phyloP scores from a whole-genome alignment of 1,284 basidiomycete genomes.

The Ceratobasidium theobromae region DNA sequence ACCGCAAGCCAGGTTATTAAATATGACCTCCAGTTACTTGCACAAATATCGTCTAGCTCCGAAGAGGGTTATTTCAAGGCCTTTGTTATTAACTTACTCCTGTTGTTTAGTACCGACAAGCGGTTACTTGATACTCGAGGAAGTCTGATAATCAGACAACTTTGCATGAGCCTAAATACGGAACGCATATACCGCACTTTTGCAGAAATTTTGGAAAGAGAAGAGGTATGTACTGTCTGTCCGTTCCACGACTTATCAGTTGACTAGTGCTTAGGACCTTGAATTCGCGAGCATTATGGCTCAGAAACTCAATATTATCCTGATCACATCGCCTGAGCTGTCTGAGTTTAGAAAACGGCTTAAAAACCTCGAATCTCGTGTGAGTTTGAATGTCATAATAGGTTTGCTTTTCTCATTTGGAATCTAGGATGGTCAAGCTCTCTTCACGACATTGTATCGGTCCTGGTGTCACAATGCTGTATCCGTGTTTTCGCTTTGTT shows the following conservation, averaged over 20 bases:
- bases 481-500: slow-evolving; percentile 92
- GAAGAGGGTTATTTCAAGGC: slow-evolving; percentile 94
- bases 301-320: slow-evolving; percentile 94
- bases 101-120: slow-evolving; percentile 93
- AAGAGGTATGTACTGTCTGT: slow-evolving; percentile 67
- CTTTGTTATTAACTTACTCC: slow-evolving; percentile 94
- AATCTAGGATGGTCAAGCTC: slow-evolving; percentile 82
- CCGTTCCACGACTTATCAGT: background rate
- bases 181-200: slow-evolving; percentile 95
- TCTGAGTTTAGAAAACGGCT: slow-evolving; percentile 90
- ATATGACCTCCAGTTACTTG: slow-evolving; percentile 91
- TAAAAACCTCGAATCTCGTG: slow-evolving; percentile 92
- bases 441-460: slow-evolving; percentile 91
- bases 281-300: slow-evolving; percentile 98
- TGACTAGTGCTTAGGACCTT: slow-evolving; percentile 62
- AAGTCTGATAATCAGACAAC: slow-evolving; percentile 92
- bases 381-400: slow-evolving; percentile 44
- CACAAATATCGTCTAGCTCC: slow-evolving; percentile 92
- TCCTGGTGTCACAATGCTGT: slow-evolving; percentile 99
- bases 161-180: slow-evolving; percentile 92
- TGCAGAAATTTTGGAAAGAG: slow-evolving; percentile 96
- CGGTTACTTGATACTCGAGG: slow-evolving; percentile 88
- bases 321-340: slow-evolving; percentile 95
- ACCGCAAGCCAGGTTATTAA: slow-evolving; percentile 73
- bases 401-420: background rate